Conservation (phyloP, 208 protist species). For the Acanthamoeba royreba region DNA sequence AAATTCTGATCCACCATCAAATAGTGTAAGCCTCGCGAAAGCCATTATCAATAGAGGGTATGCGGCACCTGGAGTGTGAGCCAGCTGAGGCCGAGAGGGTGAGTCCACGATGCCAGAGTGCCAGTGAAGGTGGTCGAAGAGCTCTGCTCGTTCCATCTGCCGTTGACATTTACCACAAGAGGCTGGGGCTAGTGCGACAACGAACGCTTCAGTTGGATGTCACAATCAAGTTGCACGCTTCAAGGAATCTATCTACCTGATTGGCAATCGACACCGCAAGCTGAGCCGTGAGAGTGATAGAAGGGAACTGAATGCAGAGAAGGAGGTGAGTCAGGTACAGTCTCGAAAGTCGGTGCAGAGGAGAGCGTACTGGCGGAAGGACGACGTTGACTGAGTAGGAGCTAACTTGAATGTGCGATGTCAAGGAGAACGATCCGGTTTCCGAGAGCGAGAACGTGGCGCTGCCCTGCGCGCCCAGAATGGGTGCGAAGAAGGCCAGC, state of each 20-base stretch:
- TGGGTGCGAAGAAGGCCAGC: neutral
- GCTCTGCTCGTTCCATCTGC: neutral
- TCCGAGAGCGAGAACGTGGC: neutral
- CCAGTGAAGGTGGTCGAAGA: neutral
- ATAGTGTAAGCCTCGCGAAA: no score
- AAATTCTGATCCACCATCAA: no score
- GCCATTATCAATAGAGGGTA: no score
- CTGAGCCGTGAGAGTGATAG: neutral
- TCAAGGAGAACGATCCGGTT: neutral
- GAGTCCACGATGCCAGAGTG: neutral
- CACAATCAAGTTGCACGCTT: no score
- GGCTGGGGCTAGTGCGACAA: neutral
- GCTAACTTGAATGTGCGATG: neutral
- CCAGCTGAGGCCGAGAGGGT: neutral
- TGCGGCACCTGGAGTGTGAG: no score
- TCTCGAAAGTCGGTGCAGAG: no score
- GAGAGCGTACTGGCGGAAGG: no score
- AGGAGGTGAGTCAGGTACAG: no score
- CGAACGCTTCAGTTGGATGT: no score
- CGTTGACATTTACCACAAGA: neutral
- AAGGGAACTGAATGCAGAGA: neutral
- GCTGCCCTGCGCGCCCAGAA: neutral
- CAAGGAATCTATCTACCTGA: no score
- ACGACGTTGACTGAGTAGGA: neutral
- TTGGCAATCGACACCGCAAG: neutral